phyloP scores from a whole-genome alignment of 108 stramenopile genomes.

The Fragilaria crotonensis region DNA sequence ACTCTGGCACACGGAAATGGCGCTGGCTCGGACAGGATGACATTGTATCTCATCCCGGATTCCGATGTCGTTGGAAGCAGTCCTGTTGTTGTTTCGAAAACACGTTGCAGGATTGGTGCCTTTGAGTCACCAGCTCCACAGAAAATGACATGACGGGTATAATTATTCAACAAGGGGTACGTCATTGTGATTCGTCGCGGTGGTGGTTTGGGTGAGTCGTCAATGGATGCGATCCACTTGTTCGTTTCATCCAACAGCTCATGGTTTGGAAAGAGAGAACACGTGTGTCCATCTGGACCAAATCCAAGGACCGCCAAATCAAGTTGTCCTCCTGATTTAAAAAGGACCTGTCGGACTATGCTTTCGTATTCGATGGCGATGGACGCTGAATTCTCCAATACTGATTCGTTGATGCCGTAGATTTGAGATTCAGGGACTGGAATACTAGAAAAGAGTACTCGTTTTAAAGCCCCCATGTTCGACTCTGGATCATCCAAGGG shows the following conservation, averaged over 20 bases:
- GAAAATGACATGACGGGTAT: constrained; percentile 63
- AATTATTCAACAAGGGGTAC: constrained; percentile 62
- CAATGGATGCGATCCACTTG: constrained; percentile 67
- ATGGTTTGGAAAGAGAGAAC: constrained; percentile 91
- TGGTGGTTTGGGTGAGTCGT: constrained; percentile 95
- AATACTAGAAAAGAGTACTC: constrained; percentile 31
- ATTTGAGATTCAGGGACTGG: constrained; percentile 53
- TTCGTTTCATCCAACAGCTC: constrained; percentile 53
- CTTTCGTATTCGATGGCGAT: constrained; percentile 59
- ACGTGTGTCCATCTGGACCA: constrained; percentile 97
- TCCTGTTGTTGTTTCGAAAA: constrained; percentile 27
- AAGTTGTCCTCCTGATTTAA: constrained; percentile 32
- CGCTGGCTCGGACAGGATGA: constrained; percentile 35
- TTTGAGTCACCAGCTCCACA: constrained; percentile 77
- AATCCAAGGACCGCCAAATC: constrained; percentile 93
- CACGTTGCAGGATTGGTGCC: constrained; percentile 39
- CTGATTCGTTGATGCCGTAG: constrained; percentile 57
- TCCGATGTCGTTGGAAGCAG: neutral
- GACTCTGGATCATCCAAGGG: constrained; percentile 64
- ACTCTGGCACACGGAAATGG: constrained; percentile 77
- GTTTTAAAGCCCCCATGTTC: constrained; percentile 59
- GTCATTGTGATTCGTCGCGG: constrained; percentile 90
- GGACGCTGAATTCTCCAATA: constrained; percentile 30
- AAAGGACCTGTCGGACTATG: constrained; percentile 22
- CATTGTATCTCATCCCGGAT: constrained; percentile 9